phyloP scores from a whole-genome alignment of 257 asterid species.

The Henckelia pumila region DNA sequence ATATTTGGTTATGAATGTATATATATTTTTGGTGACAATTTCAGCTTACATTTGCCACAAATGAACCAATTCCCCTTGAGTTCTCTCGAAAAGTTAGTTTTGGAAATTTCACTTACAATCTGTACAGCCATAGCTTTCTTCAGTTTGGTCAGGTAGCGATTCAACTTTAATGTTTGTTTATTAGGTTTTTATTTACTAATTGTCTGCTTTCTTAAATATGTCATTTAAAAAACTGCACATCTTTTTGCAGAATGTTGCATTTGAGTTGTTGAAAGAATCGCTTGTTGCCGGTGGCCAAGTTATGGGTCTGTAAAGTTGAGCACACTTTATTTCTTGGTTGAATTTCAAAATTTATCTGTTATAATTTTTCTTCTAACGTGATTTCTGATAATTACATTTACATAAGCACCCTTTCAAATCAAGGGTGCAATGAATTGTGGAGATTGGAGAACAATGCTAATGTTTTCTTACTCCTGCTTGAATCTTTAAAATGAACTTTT shows the following conservation, averaged over 20 bases:
- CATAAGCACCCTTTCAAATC: not conserved
- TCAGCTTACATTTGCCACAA: conserved; percentile 83
- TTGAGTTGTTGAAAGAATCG: conserved; percentile 69
- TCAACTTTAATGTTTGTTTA: conserved; percentile 2
- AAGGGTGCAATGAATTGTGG: not conserved
- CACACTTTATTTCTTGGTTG: conserved; percentile 19
- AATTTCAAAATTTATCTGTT: conserved; percentile 2
- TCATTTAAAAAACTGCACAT: conserved; percentile 14
- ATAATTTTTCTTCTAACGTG: not conserved
- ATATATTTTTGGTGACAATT: conserved; percentile 14
- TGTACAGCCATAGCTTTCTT: conserved; percentile 97
- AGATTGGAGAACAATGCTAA: not conserved
- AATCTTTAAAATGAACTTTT: not conserved
- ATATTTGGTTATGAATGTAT: conserved; percentile 10
- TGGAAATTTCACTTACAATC: conserved; percentile 72
- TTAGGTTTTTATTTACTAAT: conserved; percentile 8
- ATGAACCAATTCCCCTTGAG: conserved; percentile 73
- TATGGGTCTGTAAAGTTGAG: conserved; percentile 43
- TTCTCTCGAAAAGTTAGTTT: conserved; percentile 56
- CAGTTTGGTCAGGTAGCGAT: conserved; percentile 89
- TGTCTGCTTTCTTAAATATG: conserved; percentile 1
- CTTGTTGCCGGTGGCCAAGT: conserved; percentile 42
- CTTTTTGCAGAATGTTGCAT: conserved; percentile 82
- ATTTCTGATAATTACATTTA: not conserved
- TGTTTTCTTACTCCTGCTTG: not conserved